These are phyloP conservation scores for Erodium trifolium DNA, from an alignment of 441 rosid species.

Conservation along the genomic window DNA sequence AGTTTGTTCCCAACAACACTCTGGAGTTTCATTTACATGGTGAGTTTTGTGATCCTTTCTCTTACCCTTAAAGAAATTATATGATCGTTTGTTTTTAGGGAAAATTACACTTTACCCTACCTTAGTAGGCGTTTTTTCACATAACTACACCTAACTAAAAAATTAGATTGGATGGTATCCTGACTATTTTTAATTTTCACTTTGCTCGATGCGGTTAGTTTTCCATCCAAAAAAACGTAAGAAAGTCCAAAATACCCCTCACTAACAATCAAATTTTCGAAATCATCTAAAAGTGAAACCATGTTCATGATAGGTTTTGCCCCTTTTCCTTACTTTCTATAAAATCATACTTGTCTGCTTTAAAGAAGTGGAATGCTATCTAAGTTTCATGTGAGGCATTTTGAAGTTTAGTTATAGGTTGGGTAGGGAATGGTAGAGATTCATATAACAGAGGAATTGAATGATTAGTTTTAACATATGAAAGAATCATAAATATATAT, in stretches of 20 bases:
- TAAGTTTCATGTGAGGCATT: neutral
- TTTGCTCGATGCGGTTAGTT: no score
- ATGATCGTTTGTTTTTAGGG: no score
- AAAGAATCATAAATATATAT: no score
- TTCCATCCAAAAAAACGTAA: no score
- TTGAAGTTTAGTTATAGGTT: neutral
- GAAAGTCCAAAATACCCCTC: no score
- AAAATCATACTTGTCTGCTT: neutral
- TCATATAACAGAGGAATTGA: neutral
- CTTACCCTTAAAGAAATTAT: neutral
- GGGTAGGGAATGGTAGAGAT: neutral
- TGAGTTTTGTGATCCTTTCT: slow-evolving; percentile 8
- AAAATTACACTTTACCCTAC: no score
- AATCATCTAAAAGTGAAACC: neutral
- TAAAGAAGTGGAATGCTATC: neutral
- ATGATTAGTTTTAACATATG: no score
- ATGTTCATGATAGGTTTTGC: neutral
- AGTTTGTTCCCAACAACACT: slow-evolving; percentile 87
- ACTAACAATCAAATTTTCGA: no score
- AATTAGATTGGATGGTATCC: no score
- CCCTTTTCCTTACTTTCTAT: neutral
- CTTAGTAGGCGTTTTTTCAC: neutral
- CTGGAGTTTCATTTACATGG: slow-evolving; percentile 93
- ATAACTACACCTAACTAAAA: no score
- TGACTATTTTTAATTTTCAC: no score